Conservation (phyloP, 2,329 filamentous ascomycete genomes). For the Ophiostoma triangulosporum region DNA sequence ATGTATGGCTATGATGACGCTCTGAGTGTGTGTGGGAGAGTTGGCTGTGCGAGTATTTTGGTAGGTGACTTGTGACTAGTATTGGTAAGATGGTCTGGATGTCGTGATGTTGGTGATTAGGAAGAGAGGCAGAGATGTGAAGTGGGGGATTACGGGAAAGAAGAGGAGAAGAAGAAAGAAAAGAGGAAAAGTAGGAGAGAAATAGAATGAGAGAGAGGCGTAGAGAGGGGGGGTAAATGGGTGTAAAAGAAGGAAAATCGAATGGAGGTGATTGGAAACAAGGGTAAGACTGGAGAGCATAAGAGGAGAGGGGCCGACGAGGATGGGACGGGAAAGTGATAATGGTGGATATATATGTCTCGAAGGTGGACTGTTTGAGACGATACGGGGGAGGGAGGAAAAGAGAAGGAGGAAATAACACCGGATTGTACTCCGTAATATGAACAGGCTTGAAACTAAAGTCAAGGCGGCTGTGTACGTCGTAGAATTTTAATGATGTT, state of each 20-base stretch:
- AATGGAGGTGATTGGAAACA: conserved; percentile 1
- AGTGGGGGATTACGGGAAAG: conserved; percentile 12
- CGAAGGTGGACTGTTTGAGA: conserved; percentile 9
- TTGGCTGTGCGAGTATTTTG: too few relatives aligned
- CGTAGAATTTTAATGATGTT: too few relatives aligned
- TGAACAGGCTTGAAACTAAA: too few relatives aligned
- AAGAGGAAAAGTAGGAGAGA: conserved; percentile 2
- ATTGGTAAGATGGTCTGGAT: not conserved
- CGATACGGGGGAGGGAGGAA: not conserved
- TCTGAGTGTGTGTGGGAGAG: too few relatives aligned
- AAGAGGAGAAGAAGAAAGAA: not conserved
- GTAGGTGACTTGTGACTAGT: too few relatives aligned
- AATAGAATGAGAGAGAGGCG: conserved; percentile 10
- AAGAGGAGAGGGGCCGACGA: not conserved
- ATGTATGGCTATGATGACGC: too few relatives aligned
- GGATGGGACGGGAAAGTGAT: conserved; percentile 1
- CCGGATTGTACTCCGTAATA: too few relatives aligned
- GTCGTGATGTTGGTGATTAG: not conserved
- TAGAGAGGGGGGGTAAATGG: conserved; percentile 9
- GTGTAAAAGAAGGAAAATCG: not conserved
- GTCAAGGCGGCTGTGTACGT: too few relatives aligned
- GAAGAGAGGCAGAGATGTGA: not conserved
- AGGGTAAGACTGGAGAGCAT: not conserved
- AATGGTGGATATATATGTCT: not conserved
- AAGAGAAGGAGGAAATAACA: not conserved